Conservation (phyloP, 352 stramenopile genomes). For the Globisporangium canariense region DNA sequence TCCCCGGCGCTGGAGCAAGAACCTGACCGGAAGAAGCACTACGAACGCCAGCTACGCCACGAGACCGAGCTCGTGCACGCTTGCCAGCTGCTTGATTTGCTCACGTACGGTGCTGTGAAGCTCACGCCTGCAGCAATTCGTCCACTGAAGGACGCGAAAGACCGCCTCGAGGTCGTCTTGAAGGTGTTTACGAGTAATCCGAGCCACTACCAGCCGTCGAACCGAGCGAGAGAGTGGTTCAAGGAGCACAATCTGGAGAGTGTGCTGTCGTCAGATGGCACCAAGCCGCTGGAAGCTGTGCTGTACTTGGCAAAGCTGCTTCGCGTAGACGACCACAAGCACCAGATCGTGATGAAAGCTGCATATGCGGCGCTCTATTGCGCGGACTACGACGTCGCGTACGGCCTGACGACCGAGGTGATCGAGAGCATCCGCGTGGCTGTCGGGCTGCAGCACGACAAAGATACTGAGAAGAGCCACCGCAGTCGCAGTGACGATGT, state of each 20-base stretch:
- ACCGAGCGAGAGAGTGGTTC: conserved; percentile 44
- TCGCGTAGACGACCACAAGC: conserved; percentile 31
- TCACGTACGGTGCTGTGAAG: conserved; percentile 58
- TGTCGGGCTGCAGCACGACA: background rate
- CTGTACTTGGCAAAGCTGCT: conserved; percentile 52
- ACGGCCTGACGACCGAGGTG: conserved; percentile 42
- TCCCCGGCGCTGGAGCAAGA: conserved; percentile 30
- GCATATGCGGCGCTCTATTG: conserved; percentile 68
- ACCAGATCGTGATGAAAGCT: conserved; percentile 59
- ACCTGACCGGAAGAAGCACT: conserved; percentile 21
- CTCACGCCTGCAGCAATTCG: conserved; percentile 31
- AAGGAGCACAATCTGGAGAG: conserved; percentile 16
- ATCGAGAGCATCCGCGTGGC: conserved; percentile 21
- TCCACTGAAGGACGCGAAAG: conserved; percentile 10
- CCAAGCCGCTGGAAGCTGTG: conserved; percentile 36
- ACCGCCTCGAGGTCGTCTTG: conserved; percentile 38
- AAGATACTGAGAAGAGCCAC: background rate
- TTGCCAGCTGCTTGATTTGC: conserved; percentile 49
- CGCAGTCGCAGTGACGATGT: conserved; percentile 15
- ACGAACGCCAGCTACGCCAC: conserved; percentile 24
- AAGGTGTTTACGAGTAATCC: conserved; percentile 64
- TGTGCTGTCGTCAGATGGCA: conserved; percentile 2
- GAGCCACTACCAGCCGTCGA: conserved; percentile 55
- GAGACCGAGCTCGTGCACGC: conserved; percentile 36
- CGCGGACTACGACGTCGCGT: conserved; percentile 58